Base-by-base conservation (phyloP, 2,329 filamentous ascomycete genomes). In the Diaporthe helianthi region DNA sequence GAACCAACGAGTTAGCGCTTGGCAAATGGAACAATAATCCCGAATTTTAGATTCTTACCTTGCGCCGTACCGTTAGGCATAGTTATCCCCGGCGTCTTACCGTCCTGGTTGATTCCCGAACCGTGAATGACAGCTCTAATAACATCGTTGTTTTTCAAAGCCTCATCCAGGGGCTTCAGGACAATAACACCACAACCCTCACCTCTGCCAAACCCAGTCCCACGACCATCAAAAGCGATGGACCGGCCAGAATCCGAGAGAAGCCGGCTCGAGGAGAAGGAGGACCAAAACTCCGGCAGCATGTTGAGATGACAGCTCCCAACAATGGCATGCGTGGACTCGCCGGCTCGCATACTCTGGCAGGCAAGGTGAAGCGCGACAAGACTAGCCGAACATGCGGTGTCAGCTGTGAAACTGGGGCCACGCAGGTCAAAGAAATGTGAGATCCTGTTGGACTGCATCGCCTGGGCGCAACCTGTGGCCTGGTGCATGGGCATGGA, bases 121-220 rank as follows among this genome's bases (percentile, higher is more conserved):
- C 80, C 83, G 33, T 79, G 79, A 63, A 89, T 85, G 41, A 87
- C 78, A 15, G 84, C 84, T 46, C 83, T 79, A 69, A 87, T 85
- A 2, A 82, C 80, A 73, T 90, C 87, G 29, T 85, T 85, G 71
- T 82, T 22, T 19, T 29, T 49, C n/a, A 63, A n/a, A 49, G 58
- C 58, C 29, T 63, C 41, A 7, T 49, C 29, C 29, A 63, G 24
- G 8, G 58, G 83, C 78, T 90, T 90, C 15, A 91, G 75, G 13
- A 90, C 75, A 3, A 91, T 73, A 61, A 85, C 80, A 8, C 80
- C 86, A 24, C 84, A 83, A 4, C 87, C 89, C 72, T 91, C 89
- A 10, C 87, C 89, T 12, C 89, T 83, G 0, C 84, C 87, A 72
- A 89, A 92, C 0, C 89, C 90, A 47, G 83, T 83, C 6, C 83